Evolutionary conservation across 1,284 basidiomycete genomes (phyloP).

Genomic region (Pseudozyma pruni): DNA sequence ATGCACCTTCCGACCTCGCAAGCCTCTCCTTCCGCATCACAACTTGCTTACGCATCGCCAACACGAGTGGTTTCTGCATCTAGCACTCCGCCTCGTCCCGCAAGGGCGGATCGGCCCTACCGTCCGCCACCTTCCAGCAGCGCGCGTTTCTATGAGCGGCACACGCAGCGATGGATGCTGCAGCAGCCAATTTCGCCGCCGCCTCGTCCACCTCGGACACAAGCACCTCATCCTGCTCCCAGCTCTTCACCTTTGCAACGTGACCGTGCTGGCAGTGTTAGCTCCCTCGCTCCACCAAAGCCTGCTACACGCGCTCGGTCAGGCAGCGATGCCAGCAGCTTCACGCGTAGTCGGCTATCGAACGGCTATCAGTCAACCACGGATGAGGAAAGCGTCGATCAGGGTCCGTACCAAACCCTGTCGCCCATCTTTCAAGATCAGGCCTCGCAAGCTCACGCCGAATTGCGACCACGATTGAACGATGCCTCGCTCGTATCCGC

Average conservation of each 20-base stretch:
- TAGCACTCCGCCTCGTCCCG: slow-evolving; percentile 16
- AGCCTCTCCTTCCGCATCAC: slow-evolving; percentile 1
- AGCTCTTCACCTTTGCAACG: not conserved
- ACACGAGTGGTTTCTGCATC: slow-evolving; percentile 17
- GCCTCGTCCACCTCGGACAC: slow-evolving; percentile 1
- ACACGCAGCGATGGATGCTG: slow-evolving; percentile 32
- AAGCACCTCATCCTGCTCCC: not conserved
- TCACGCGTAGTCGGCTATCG: slow-evolving; percentile 39
- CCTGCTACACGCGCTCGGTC: slow-evolving; percentile 16
- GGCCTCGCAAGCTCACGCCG: too few species aligned
- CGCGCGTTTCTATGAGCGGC: slow-evolving; percentile 37
- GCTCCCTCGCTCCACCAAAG: slow-evolving; percentile 18
- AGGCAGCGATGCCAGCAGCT: slow-evolving; percentile 42
- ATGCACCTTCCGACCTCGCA: too few species aligned
- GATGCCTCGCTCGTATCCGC: not conserved
- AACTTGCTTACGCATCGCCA: slow-evolving; percentile 2
- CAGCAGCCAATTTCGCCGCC: too few species aligned
- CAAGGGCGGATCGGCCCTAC: slow-evolving; percentile 28
- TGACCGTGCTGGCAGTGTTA: slow-evolving; percentile 19
- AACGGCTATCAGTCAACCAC: slow-evolving; percentile 18
- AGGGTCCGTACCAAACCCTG: not conserved
- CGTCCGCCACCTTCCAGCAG: slow-evolving; percentile 46
- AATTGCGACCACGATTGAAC: not conserved
- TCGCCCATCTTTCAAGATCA: not conserved
- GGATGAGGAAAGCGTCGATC: slow-evolving; percentile 23